Conservation (phyloP, 2,329 filamentous ascomycete genomes). For the Dactylellina leptospora region DNA sequence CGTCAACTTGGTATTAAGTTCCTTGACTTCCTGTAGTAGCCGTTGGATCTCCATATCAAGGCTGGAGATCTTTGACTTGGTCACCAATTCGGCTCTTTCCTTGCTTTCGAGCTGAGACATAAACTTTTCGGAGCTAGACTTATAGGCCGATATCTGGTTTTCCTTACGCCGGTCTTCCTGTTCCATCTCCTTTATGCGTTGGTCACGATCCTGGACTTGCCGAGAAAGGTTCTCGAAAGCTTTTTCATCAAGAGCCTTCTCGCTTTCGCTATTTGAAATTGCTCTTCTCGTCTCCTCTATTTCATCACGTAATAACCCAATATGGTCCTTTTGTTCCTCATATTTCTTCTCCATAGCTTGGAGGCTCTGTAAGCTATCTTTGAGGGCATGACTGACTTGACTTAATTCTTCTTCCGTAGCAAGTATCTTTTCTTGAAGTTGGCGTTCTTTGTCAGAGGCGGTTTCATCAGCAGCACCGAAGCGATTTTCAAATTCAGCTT, state of each 20-base stretch:
- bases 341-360: conserved; percentile 9
- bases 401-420: conserved; percentile 8
- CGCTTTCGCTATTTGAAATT: conserved; percentile 1
- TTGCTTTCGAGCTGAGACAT: conserved; percentile 22
- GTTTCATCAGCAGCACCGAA: neutral
- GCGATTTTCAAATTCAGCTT: conserved; percentile 18
- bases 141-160: conserved; percentile 47
- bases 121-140: neutral
- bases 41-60: conserved; percentile 58
- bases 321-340: conserved; percentile 19
- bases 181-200: conserved; percentile 13
- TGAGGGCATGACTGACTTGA: conserved; percentile 3
- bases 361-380: conserved; percentile 11
- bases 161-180: conserved; percentile 53
- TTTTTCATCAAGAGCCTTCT: neutral
- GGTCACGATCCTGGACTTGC: conserved; percentile 11
- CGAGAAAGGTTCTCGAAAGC: conserved; percentile 17
- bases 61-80: conserved; percentile 16
- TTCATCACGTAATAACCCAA: conserved; percentile 15
- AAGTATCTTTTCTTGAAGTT: conserved; percentile 15
- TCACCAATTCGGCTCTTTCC: neutral
- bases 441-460: conserved; percentile 6
- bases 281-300: conserved; percentile 13
- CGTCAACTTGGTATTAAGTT: conserved; percentile 16
- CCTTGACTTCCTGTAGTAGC: conserved; percentile 36